Conservation (phyloP, 140 eudicot genomes). For the Erigeron philadelphicus region DNA sequence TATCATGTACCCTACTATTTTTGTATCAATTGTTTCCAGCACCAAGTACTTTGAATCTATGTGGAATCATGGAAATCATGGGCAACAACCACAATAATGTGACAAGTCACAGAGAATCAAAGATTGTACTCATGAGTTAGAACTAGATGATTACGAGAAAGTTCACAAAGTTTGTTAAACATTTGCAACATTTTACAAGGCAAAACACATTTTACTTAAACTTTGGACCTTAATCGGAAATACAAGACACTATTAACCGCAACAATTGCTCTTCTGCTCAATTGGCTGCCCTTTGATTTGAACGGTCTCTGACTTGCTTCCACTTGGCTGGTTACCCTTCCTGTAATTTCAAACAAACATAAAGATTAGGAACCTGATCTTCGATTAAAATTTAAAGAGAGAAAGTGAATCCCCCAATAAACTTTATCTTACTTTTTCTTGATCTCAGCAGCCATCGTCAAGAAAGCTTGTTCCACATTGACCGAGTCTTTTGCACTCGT, state of each 20-base stretch:
- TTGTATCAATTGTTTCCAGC: background rate
- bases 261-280: slow-evolving; percentile 85
- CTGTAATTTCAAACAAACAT: slow-evolving; percentile 37
- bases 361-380: background rate
- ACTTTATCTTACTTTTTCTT: slow-evolving; percentile 66
- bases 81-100: background rate
- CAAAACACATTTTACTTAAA: background rate
- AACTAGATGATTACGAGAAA: slow-evolving; percentile 23
- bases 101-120: background rate
- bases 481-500: slow-evolving; percentile 93
- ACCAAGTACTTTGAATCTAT: background rate
- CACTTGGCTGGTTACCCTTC: slow-evolving; percentile 73
- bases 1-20: slow-evolving; percentile 18
- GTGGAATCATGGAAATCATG: background rate
- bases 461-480: slow-evolving; percentile 93
- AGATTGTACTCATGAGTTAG: slow-evolving; percentile 20
- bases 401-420: background rate
- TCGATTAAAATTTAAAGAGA: background rate
- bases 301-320: slow-evolving; percentile 47
- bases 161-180: slow-evolving; percentile 15
- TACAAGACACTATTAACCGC: slow-evolving; percentile 43
- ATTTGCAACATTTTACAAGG: slow-evolving; percentile 28
- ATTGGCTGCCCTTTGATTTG: slow-evolving; percentile 89
- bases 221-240: slow-evolving; percentile 10
- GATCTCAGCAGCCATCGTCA: slow-evolving; percentile 95